Evolutionary conservation across 768 basidiomycete species (phyloP).

Genomic region (Mycena albidolilacea): DNA sequence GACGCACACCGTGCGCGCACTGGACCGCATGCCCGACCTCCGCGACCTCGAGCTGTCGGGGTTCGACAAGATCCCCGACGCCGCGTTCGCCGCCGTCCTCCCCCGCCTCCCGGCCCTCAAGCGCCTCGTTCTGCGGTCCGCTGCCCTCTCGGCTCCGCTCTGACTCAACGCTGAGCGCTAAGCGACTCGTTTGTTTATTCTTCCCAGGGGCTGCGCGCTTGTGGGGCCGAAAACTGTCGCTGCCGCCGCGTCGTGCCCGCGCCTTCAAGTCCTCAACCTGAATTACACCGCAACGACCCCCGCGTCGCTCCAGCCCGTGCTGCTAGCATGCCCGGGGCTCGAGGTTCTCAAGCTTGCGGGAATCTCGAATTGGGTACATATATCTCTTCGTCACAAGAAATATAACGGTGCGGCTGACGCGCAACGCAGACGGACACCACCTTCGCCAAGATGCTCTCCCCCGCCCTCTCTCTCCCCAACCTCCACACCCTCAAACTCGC

Average conservation of each 20-base stretch:
- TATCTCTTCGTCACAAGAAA: constrained; percentile 9
- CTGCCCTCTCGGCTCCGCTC: neutral
- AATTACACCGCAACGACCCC: constrained; percentile 74
- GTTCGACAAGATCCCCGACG: constrained; percentile 68
- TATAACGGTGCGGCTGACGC: neutral
- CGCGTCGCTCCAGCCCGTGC: constrained; percentile 59
- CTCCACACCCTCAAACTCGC: constrained; percentile 73
- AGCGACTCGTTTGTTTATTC: constrained; percentile 19
- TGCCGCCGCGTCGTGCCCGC: constrained; percentile 57
- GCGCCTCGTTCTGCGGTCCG: constrained; percentile 70
- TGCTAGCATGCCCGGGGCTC: constrained; percentile 56
- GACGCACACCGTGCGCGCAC: constrained; percentile 62
- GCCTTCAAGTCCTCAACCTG: constrained; percentile 66
- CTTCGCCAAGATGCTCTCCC: constrained; percentile 61
- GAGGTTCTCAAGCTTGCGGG: constrained; percentile 76
- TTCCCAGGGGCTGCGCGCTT: constrained; percentile 70
- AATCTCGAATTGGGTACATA: constrained; percentile 70
- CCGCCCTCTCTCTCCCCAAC: constrained; percentile 51
- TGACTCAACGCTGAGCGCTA: constrained; percentile 3
- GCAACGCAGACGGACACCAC: constrained; percentile 68
- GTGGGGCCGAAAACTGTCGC: constrained; percentile 65
- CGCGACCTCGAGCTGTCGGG: constrained; percentile 66
- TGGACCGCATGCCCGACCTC: constrained; percentile 57
- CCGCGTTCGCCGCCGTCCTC: constrained; percentile 65
- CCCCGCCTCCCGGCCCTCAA: constrained; percentile 59